Conservation (phyloP, 441 rosid genomes). For the Populus hybrid region DNA sequence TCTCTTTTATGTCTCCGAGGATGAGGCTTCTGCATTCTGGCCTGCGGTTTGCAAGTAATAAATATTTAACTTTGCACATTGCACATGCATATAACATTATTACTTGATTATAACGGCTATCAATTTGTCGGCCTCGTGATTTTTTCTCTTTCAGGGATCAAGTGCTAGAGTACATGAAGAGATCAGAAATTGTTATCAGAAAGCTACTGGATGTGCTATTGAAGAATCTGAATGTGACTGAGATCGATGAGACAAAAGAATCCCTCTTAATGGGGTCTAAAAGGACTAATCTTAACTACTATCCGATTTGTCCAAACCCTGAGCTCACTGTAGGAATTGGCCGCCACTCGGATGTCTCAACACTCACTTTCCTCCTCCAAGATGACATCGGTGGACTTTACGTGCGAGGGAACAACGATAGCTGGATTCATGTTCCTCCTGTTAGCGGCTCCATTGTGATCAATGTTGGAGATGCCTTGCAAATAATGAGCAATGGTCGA, state of each 20-base stretch:
- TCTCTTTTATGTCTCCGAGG: slow-evolving; percentile 27
- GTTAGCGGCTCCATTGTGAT: slow-evolving; percentile 25
- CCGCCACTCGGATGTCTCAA: slow-evolving; percentile 49
- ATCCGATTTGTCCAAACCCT: slow-evolving; percentile 36
- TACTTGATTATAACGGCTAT: neutral
- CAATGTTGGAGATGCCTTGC: slow-evolving; percentile 27
- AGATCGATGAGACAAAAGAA: slow-evolving; percentile 19
- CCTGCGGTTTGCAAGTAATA: slow-evolving; percentile 25
- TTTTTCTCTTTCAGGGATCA: slow-evolving; percentile 19
- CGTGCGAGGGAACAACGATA: slow-evolving; percentile 21
- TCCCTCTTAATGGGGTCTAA: slow-evolving; percentile 21
- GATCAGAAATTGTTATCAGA: slow-evolving; percentile 16
- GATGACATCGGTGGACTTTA: slow-evolving; percentile 43
- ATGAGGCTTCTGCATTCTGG: slow-evolving; percentile 26
- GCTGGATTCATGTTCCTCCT: slow-evolving; percentile 32
- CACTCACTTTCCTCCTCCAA: slow-evolving; percentile 51
- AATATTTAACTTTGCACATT: neutral
- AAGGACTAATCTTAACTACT: slow-evolving; percentile 33
- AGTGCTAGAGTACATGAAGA: slow-evolving; percentile 29
- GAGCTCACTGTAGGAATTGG: slow-evolving; percentile 36
- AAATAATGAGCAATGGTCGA: slow-evolving; percentile 31
- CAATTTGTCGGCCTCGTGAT: neutral
- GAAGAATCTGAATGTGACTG: slow-evolving; percentile 19
- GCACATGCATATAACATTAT: neutral
- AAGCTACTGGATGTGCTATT: slow-evolving; percentile 18